These are phyloP conservation scores for Trichoderma reesei DNA, from an alignment of 495 filamentous ascomycete species.

Conservation along the genomic window DNA sequence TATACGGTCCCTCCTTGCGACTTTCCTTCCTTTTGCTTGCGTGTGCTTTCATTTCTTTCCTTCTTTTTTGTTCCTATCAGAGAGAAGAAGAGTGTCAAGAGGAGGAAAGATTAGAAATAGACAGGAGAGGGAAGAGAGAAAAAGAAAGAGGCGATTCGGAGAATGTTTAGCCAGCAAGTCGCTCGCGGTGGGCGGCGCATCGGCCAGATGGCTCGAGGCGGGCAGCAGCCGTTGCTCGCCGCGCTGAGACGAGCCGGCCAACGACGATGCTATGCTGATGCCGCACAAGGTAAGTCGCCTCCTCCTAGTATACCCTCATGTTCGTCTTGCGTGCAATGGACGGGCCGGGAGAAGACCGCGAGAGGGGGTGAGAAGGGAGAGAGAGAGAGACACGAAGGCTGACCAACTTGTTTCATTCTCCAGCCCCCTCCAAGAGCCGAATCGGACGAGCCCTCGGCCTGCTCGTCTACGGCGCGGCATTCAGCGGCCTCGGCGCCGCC, in stretches of 20 bases:
- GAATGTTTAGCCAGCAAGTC: constrained; percentile 6
- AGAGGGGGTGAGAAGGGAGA: neutral
- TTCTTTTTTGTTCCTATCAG: constrained; percentile 57
- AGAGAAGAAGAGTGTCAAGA: constrained; percentile 84
- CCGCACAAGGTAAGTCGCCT: neutral
- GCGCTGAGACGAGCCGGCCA: neutral
- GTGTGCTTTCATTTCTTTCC: neutral
- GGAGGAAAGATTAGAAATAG: too few species aligned
- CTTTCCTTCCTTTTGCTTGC: neutral
- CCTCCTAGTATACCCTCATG: neutral
- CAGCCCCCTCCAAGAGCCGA: neutral
- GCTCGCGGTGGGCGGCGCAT: constrained; percentile 8
- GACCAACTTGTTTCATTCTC: neutral
- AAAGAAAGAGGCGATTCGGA: neutral
- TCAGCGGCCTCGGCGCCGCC: constrained; percentile 33
- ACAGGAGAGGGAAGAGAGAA: too few species aligned
- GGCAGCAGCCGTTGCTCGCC: neutral
- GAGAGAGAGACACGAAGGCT: neutral
- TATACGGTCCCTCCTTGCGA: neutral
- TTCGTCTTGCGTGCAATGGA: neutral
- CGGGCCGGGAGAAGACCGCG: too few species aligned
- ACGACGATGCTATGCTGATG: constrained; percentile 2
- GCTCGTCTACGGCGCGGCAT: constrained; percentile 31
- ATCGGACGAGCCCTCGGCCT: constrained; percentile 1
- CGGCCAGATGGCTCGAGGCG: neutral